Percentiles rank a stretch among this genome's conserved stretches.
phyloP scores from a whole-genome alignment of 2,329 filamentous ascomycete species.

The Neopestalotiopsis clavispora region DNA sequence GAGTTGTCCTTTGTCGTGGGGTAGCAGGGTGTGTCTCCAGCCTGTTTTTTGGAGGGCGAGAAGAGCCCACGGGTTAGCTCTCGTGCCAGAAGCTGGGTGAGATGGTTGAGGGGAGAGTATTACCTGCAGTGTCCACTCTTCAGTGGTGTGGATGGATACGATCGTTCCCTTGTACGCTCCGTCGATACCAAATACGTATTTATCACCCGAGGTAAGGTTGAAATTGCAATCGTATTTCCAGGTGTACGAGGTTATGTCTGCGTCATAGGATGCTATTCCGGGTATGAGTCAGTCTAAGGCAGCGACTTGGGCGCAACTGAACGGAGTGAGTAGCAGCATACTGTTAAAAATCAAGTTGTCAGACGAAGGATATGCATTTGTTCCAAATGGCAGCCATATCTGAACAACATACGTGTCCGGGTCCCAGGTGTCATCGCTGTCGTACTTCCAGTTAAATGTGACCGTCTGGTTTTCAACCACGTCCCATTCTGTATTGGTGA shows the following conservation, averaged over 20 bases:
- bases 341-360: background rate
- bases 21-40: background rate
- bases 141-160: background rate
- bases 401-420: background rate
- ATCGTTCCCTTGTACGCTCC: background rate
- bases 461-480: background rate
- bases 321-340: background rate
- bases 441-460: background rate
- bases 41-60: background rate
- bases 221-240: background rate
- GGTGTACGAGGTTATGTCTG: background rate
- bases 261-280: background rate
- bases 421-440: background rate
- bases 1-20: too few species aligned
- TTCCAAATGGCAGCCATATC: background rate
- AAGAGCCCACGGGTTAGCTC: background rate
- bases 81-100: background rate
- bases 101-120: background rate
- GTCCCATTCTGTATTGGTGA: background rate
- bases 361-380: background rate
- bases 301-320: background rate
- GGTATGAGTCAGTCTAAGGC: background rate
- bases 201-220: background rate
- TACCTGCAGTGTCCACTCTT: background rate
- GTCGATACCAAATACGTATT: background rate